phyloP scores from a whole-genome alignment of 2,329 filamentous ascomycete genomes.

The Triangularia verruculosa region DNA sequence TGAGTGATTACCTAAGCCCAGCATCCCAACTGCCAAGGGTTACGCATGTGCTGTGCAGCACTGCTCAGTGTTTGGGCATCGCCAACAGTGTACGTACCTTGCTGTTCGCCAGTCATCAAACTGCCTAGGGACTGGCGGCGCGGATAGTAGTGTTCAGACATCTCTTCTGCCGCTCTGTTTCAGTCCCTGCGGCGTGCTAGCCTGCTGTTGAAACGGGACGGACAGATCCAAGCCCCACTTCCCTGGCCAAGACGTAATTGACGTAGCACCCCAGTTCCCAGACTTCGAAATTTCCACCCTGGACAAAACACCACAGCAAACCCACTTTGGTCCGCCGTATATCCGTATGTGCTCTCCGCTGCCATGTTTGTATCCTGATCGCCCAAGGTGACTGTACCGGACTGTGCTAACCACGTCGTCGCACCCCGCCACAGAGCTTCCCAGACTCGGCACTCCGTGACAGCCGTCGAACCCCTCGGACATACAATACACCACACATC shows the following conservation, averaged over 20 bases:
- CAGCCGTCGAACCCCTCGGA: neutral
- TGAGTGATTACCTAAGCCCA: neutral
- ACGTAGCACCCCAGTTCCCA: slow-evolving; percentile 23
- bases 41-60: too few species aligned
- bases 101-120: too few species aligned
- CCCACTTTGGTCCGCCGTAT: neutral
- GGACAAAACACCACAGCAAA: slow-evolving; percentile 6
- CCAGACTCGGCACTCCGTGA: too few species aligned
- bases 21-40: too few species aligned
- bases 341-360: neutral
- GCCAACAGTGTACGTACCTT: too few species aligned
- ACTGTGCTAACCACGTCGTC: neutral
- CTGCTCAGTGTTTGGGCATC: too few species aligned
- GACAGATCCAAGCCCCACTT: slow-evolving; percentile 10
- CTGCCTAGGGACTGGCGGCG: too few species aligned
- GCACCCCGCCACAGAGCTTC: neutral
- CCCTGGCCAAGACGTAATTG: slow-evolving; percentile 22
- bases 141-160: too few species aligned
- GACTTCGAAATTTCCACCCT: slow-evolving; percentile 25
- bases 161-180: too few species aligned
- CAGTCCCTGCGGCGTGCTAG: too few species aligned
- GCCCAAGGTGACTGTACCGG: neutral
- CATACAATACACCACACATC: neutral
- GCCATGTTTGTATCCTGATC: neutral
- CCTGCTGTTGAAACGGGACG: too few species aligned